These are phyloP conservation scores for Magnusiomyces magnusii DNA, from an alignment of 1,139 yeast species.

Conservation along the genomic window DNA sequence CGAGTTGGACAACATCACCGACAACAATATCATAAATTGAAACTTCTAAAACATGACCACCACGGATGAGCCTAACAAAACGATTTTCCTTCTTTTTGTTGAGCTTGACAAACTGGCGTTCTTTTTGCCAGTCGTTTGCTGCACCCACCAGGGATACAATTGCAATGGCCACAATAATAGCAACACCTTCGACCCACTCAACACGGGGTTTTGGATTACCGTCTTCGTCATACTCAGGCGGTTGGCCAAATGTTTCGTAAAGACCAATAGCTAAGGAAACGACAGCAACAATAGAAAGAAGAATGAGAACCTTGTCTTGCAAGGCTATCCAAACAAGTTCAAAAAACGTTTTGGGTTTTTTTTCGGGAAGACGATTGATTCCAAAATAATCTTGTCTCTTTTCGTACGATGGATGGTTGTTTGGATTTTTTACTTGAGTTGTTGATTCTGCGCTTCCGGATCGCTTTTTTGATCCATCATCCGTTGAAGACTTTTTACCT, in stretches of 20 bases:
- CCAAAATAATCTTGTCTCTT: conserved; percentile 43
- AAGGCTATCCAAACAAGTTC: conserved; percentile 72
- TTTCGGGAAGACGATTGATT: conserved; percentile 60
- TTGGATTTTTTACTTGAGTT: conserved; percentile 1
- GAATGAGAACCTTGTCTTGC: conserved; percentile 82
- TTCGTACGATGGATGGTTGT: background rate
- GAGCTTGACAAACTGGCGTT: conserved; percentile 81
- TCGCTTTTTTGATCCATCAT: background rate
- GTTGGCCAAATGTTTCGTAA: conserved; percentile 87
- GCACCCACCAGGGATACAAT: conserved; percentile 94
- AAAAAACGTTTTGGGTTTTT: conserved; percentile 58
- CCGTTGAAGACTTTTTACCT: background rate
- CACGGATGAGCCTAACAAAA: conserved; percentile 64
- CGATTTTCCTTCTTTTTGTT: conserved; percentile 76
- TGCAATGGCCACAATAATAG: conserved; percentile 82
- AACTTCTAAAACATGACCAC: conserved; percentile 59
- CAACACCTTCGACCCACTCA: conserved; percentile 99
- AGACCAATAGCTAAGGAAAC: conserved; percentile 85
- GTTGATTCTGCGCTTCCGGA: too few species aligned
- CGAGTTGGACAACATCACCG: conserved; percentile 75
- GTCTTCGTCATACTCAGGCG: conserved; percentile 53
- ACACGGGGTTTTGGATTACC: conserved; percentile 71
- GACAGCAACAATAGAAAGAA: conserved; percentile 78
- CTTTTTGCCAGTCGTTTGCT: conserved; percentile 92
- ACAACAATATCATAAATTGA: conserved; percentile 72